phyloP scores from a whole-genome alignment of 2,329 filamentous ascomycete genomes.

The Monosporascus sp. region DNA sequence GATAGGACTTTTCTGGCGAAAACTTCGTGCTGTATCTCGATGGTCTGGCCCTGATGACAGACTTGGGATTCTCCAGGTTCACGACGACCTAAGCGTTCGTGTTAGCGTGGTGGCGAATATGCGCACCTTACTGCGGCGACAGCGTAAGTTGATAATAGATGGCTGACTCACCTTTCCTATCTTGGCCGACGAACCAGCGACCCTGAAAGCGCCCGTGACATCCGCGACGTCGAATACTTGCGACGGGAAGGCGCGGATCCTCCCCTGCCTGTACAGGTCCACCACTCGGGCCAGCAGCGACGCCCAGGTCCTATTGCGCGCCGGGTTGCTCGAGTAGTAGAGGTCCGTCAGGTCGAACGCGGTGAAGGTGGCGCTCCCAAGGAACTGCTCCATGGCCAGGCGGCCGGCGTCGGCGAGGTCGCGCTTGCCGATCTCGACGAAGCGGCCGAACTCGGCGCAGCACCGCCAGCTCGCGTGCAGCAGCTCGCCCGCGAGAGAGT shows the following conservation, averaged over 20 bases:
- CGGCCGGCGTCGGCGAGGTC: constrained; percentile 29
- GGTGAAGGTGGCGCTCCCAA: constrained; percentile 33
- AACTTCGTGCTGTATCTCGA: background rate
- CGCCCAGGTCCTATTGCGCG: background rate
- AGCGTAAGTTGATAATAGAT: too few species aligned
- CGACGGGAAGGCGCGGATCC: background rate
- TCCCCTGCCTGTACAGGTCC: background rate
- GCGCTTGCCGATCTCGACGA: constrained; percentile 35
- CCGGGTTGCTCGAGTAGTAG: background rate
- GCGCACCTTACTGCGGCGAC: too few species aligned
- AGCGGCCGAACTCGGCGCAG: constrained; percentile 31
- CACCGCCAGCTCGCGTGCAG: constrained; percentile 24
- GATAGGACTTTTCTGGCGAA: constrained; percentile 2
- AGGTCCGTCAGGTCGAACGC: constrained; percentile 29
- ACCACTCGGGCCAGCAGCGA: background rate
- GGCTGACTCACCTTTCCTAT: too few species aligned
- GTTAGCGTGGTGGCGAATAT: too few species aligned
- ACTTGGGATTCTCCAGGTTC: too few species aligned
- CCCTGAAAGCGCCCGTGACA: background rate
- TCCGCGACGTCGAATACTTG: background rate
- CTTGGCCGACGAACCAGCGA: too few species aligned
- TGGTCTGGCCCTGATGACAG: background rate
- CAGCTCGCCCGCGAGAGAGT: constrained; percentile 7
- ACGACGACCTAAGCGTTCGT: too few species aligned
- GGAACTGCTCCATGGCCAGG: constrained; percentile 34